A percentile compares a stretch with the other conserved stretches of the same genome.
phyloP scores from a whole-genome alignment of 176 grass and related monocot genomes.

The Panicum miliaceum region DNA sequence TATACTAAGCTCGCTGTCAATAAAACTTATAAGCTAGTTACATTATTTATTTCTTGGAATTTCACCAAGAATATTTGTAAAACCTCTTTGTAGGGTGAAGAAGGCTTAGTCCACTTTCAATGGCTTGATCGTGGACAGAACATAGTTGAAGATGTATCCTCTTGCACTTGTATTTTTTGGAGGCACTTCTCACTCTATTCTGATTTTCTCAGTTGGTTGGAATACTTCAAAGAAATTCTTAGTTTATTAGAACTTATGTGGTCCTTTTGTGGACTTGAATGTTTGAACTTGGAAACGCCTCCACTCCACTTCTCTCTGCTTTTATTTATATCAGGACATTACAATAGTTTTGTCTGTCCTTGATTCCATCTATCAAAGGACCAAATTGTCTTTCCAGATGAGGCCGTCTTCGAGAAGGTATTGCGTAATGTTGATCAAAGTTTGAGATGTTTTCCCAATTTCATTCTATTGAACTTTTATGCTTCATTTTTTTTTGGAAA shows the following conservation, averaged over 20 bases:
- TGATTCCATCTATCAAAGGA: slow-evolving; percentile 73
- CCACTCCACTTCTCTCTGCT: slow-evolving; percentile 13
- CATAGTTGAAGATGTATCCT: slow-evolving; percentile 88
- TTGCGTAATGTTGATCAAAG: slow-evolving; percentile 4
- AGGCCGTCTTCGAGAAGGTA: slow-evolving; percentile 98
- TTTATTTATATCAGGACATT: slow-evolving; percentile 28
- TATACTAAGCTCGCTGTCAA: slow-evolving; percentile 11
- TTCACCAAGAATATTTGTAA: slow-evolving; percentile 27
- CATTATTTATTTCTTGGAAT: slow-evolving; percentile 15
- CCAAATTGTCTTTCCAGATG: slow-evolving; percentile 94
- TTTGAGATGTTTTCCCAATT: slow-evolving; percentile 22
- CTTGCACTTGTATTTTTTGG: slow-evolving; percentile 21
- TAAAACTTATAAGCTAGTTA: slow-evolving; percentile 23
- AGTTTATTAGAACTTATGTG: neutral
- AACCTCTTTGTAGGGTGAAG: slow-evolving; percentile 78
- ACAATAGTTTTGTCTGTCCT: slow-evolving; percentile 47
- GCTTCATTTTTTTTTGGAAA: too few species aligned
- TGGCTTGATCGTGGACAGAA: slow-evolving; percentile 93
- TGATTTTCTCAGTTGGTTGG: neutral
- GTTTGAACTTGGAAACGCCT: slow-evolving; percentile 30
- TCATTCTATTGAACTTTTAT: slow-evolving; percentile 17
- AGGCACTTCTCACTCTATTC: slow-evolving; percentile 3
- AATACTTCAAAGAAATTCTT: slow-evolving; percentile 20
- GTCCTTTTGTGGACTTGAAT: slow-evolving; percentile 8
- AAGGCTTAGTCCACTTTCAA: slow-evolving; percentile 97